phyloP scores from a whole-genome alignment of 2,329 filamentous ascomycete species.

The Malbranchea zuffiana region DNA sequence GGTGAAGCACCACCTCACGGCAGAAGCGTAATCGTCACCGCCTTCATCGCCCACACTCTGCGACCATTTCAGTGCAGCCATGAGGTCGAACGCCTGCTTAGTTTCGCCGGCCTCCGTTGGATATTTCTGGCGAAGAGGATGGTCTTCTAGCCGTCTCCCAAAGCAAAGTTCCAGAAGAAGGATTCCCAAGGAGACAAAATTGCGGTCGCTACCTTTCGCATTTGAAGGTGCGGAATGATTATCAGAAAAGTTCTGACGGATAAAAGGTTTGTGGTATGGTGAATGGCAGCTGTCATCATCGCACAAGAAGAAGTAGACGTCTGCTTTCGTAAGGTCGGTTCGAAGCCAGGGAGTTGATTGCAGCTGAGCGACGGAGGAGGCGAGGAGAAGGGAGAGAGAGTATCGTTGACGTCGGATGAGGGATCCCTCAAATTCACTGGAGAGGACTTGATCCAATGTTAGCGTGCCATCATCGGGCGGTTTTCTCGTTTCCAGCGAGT shows the following conservation, averaged over 20 bases:
- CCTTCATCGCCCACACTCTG: slow-evolving; percentile 1
- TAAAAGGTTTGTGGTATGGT: slow-evolving; percentile 1
- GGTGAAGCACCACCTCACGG: slow-evolving; percentile 1
- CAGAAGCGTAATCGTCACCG: background rate
- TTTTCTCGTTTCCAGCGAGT: background rate
- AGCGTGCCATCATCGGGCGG: background rate
- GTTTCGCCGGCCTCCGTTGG: too few species aligned
- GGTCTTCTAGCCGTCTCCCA: slow-evolving; percentile 1
- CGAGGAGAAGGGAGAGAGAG: slow-evolving; percentile 1
- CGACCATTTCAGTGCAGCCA: background rate
- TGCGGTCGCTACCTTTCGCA: background rate
- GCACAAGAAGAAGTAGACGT: slow-evolving; percentile 2
- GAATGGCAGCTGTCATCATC: background rate
- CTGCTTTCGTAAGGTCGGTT: background rate
- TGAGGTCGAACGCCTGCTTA: background rate
- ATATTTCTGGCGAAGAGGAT: background rate
- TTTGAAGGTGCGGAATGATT: background rate
- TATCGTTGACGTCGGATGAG: slow-evolving; percentile 1
- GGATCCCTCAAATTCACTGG: background rate
- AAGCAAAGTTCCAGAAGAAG: slow-evolving; percentile 2
- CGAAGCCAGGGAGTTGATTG: slow-evolving; percentile 3
- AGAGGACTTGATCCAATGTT: slow-evolving; percentile 1
- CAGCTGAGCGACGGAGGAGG: slow-evolving; percentile 1
- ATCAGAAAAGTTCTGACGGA: background rate
- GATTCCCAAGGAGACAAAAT: background rate